phyloP scores from a whole-genome alignment of 176 grass and related monocot genomes.

The Eremochloa ophiuroides region DNA sequence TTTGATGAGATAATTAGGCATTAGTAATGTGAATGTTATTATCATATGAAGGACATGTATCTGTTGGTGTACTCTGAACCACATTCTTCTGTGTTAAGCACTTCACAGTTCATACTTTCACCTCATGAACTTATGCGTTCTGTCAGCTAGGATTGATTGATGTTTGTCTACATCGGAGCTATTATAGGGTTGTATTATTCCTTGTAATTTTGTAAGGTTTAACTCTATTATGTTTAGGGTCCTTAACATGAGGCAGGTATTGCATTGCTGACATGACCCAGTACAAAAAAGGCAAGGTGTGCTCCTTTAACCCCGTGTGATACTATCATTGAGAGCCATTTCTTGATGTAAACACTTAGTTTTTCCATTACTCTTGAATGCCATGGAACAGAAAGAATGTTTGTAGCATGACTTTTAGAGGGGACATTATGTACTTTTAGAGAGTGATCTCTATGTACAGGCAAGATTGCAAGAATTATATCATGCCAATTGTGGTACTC shows the following conservation, averaged over 20 bases:
- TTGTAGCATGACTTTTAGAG: neutral
- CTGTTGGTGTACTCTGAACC: neutral
- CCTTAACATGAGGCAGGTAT: conserved; percentile 75
- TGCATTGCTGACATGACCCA: conserved; percentile 94
- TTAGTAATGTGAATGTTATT: neutral
- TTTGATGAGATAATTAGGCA: neutral
- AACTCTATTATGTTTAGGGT: conserved; percentile 6
- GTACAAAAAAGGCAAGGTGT: conserved; percentile 85
- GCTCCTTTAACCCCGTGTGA: neutral
- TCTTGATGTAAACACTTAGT: neutral
- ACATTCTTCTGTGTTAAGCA: neutral
- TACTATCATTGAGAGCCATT: neutral
- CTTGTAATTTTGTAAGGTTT: neutral
- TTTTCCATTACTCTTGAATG: neutral
- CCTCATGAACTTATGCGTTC: neutral
- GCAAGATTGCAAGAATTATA: neutral
- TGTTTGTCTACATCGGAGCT: neutral
- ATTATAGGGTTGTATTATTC: neutral
- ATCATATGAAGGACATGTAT: neutral
- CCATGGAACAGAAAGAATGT: neutral
- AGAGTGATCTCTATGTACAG: neutral
- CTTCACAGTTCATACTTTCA: neutral
- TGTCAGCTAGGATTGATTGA: neutral
- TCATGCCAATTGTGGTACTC: neutral
- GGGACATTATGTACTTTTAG: neutral